Conservation (phyloP, 129 eudicot genomes). For the Tagetes patula region DNA sequence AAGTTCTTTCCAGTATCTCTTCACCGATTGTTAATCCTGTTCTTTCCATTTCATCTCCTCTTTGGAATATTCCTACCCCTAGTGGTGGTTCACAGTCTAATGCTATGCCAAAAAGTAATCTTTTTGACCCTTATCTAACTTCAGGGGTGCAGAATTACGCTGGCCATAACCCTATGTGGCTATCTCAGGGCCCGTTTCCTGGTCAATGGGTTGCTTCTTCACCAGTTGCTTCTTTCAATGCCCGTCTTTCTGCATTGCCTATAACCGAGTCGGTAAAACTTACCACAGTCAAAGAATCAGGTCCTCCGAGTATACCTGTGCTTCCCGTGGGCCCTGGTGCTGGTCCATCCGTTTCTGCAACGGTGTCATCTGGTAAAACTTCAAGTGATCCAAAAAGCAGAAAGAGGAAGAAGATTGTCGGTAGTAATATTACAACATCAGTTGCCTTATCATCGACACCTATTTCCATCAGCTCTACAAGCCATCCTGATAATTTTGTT, state of each 20-base stretch:
- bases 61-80: slow-evolving; percentile 80
- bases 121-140: slow-evolving; percentile 61
- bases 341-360: slow-evolving; percentile 27
- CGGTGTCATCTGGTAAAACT: slow-evolving; percentile 39
- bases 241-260: slow-evolving; percentile 47
- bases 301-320: slow-evolving; percentile 31
- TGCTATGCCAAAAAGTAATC: slow-evolving; percentile 44
- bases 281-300: slow-evolving; percentile 59
- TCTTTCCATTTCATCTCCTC: slow-evolving; percentile 79
- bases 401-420: slow-evolving; percentile 66
- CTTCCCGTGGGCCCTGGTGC: slow-evolving; percentile 37
- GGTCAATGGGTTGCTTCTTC: slow-evolving; percentile 82
- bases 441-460: slow-evolving; percentile 37
- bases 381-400: slow-evolving; percentile 55
- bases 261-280: slow-evolving; percentile 60
- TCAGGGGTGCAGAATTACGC: slow-evolving; percentile 44
- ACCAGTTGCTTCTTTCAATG: slow-evolving; percentile 50
- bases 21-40: slow-evolving; percentile 51
- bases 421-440: slow-evolving; percentile 40
- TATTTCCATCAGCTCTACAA: slow-evolving; percentile 35
- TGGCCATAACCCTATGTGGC: slow-evolving; percentile 71
- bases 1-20: slow-evolving; percentile 36
- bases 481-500: slow-evolving; percentile 32
- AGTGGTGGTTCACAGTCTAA: slow-evolving; percentile 47
- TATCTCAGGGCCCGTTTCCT: slow-evolving; percentile 61